Percentiles rank a stretch among this genome's conserved stretches.
phyloP scores from a whole-genome alignment of 2,329 filamentous ascomycete genomes.

The Stemphylium beticola region DNA sequence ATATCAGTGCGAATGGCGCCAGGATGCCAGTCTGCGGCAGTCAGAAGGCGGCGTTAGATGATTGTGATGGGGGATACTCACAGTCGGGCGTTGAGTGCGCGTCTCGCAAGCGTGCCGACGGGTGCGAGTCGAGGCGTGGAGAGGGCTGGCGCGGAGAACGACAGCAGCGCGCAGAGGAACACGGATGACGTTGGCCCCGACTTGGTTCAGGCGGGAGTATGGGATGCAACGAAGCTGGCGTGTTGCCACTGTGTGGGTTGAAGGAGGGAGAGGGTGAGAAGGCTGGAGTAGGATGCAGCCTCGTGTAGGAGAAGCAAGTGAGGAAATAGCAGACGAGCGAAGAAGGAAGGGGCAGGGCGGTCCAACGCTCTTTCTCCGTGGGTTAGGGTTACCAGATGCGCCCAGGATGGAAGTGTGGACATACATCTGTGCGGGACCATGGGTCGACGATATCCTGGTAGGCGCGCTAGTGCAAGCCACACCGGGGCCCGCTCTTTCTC shows the following conservation, averaged over 20 bases:
- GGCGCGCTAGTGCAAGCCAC: conserved; percentile 18
- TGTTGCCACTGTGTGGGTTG: conserved; percentile 19
- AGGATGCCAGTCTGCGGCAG: not conserved
- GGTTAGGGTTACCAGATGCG: conserved; percentile 16
- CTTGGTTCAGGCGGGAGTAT: conserved; percentile 7
- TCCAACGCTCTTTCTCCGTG: conserved; percentile 32
- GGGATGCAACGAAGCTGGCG: conserved; percentile 13
- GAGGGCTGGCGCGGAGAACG: conserved; percentile 32
- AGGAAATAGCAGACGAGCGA: conserved; percentile 29
- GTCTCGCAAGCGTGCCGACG: conserved; percentile 18
- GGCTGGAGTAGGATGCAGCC: conserved; percentile 20
- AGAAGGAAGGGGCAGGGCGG: conserved; percentile 32
- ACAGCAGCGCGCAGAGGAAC: conserved; percentile 33
- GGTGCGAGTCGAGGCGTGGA: conserved; percentile 29
- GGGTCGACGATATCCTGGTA: conserved; percentile 4
- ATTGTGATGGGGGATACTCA: conserved; percentile 5
- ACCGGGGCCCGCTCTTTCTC: conserved; percentile 13
- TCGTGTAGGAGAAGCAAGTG: conserved; percentile 30
- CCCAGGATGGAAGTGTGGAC: conserved; percentile 7
- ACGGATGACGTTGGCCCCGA: conserved; percentile 17
- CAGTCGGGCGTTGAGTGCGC: conserved; percentile 19
- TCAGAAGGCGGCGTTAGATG: conserved; percentile 5
- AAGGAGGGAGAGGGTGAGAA: conserved; percentile 1
- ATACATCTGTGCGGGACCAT: conserved; percentile 13
- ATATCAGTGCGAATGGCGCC: not conserved